phyloP scores from a whole-genome alignment of 2,329 filamentous ascomycete species.

The Fusarium lateritium region DNA sequence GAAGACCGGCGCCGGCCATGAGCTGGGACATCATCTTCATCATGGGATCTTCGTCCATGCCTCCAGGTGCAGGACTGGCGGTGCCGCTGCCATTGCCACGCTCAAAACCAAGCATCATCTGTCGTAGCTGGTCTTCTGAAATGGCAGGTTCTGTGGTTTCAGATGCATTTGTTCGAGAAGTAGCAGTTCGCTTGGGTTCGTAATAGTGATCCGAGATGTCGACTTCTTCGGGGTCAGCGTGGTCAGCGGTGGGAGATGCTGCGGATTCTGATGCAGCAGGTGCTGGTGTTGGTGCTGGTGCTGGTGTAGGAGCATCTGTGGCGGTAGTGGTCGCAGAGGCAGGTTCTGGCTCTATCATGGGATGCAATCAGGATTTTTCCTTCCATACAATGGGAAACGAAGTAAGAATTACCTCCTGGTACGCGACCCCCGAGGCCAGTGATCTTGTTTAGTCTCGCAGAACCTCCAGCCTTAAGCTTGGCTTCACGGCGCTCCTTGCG shows the following conservation, averaged over 20 bases:
- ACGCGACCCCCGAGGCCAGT: constrained; percentile 73
- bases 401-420: constrained; percentile 50
- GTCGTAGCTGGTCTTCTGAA: constrained; percentile 73
- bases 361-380: background rate
- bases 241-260: constrained; percentile 52
- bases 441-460: constrained; percentile 80
- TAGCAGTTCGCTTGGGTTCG: constrained; percentile 62
- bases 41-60: constrained; percentile 53
- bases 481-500: constrained; percentile 85
- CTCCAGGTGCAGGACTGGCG: constrained; percentile 44
- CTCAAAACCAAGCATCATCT: constrained; percentile 74
- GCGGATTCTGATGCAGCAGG: constrained; percentile 52
- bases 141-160: constrained; percentile 54
- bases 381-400: background rate
- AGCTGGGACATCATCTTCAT: constrained; percentile 83
- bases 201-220: constrained; percentile 85
- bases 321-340: constrained; percentile 37
- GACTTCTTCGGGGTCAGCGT: constrained; percentile 80
- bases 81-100: constrained; percentile 42
- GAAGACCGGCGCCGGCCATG: constrained; percentile 62
- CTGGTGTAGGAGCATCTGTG: constrained; percentile 50
- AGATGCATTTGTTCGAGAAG: constrained; percentile 48
- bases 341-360: constrained; percentile 24
- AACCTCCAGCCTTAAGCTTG: constrained; percentile 81
- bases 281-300: constrained; percentile 49